Percentiles rank a stretch among this genome's conserved stretches.
Conservation (phyloP, 2,329 filamentous ascomycete species). For the Chalaropsis thielavioides region DNA sequence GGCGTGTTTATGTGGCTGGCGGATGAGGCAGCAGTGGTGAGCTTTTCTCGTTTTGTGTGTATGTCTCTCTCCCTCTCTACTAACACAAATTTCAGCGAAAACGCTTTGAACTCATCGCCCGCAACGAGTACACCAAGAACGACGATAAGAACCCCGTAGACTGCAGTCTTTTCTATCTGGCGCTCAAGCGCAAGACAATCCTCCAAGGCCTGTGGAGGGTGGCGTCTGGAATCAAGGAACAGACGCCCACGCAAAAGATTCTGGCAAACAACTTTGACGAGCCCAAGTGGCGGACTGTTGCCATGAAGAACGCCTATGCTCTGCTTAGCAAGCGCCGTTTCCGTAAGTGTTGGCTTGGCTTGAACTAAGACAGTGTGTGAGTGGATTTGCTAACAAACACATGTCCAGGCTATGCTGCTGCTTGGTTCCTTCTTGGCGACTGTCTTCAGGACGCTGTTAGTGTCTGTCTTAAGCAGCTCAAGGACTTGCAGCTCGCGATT, state of each 20-base stretch:
- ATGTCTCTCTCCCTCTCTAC: not conserved
- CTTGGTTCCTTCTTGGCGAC: conserved; percentile 87
- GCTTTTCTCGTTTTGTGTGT: conserved; percentile 22
- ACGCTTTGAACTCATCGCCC: conserved; percentile 68
- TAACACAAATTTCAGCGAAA: conserved; percentile 21
- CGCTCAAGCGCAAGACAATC: conserved; percentile 78
- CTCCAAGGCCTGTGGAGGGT: conserved; percentile 90
- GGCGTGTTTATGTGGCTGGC: conserved; percentile 93
- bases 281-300: conserved; percentile 72
- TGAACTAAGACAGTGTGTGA: not conserved
- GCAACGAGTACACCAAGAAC: conserved; percentile 81
- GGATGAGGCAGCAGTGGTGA: conserved; percentile 60
- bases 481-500: conserved; percentile 80
- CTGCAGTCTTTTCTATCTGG: conserved; percentile 83
- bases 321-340: conserved; percentile 82
- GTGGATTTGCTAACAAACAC: not conserved
- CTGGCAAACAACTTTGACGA: conserved; percentile 85
- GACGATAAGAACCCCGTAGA: conserved; percentile 82
- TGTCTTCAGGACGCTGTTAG: conserved; percentile 72
- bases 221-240: conserved; percentile 78
- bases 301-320: conserved; percentile 92
- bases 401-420: conserved; percentile 67
- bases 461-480: conserved; percentile 72
- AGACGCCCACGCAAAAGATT: conserved; percentile 61
- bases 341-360: conserved; percentile 35